Evolutionary conservation across 371 early-diverging fungal species (phyloP).

Genomic region (Mortierella sp.): DNA sequence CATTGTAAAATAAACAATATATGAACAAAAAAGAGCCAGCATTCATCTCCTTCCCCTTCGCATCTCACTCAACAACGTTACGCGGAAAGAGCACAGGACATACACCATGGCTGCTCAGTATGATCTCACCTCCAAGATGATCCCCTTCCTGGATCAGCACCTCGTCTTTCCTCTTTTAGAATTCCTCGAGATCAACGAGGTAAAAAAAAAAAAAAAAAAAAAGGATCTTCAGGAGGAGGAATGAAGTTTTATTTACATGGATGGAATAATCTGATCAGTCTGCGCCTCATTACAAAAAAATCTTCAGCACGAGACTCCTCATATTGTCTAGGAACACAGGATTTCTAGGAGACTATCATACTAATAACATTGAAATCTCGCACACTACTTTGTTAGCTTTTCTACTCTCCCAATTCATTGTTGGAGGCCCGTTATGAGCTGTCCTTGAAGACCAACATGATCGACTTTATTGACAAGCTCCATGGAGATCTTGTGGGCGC

Average conservation of each 20-base stretch:
- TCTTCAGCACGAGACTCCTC: background rate
- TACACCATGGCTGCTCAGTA: slow-evolving; percentile 72
- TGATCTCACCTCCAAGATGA: slow-evolving; percentile 90
- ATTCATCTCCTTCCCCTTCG: background rate
- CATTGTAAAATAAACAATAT: slow-evolving; percentile 10
- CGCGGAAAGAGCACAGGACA: slow-evolving; percentile 10
- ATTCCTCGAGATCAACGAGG: slow-evolving; percentile 85
- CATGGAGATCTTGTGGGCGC: slow-evolving; percentile 83
- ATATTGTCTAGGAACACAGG: background rate
- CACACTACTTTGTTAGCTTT: slow-evolving; percentile 67
- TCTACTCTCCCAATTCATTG: slow-evolving; percentile 63
- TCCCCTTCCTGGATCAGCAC: slow-evolving; percentile 92
- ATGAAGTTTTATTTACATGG: background rate
- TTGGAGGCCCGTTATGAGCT: slow-evolving; percentile 91
- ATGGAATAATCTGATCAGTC: background rate
- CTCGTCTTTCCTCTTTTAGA: slow-evolving; percentile 91
- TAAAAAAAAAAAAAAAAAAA: slow-evolving; percentile 31
- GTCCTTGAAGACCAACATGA: slow-evolving; percentile 91
- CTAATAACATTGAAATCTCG: background rate
- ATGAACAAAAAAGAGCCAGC: background rate
- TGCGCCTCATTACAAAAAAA: background rate
- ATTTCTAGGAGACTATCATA: too few relatives aligned
- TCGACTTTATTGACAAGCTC: slow-evolving; percentile 87
- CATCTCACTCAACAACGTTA: background rate
- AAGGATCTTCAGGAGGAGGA: background rate